Evolutionary conservation across 1,139 yeast genomes (phyloP).

Genomic region (Pneumocystis oryctolagi): DNA sequence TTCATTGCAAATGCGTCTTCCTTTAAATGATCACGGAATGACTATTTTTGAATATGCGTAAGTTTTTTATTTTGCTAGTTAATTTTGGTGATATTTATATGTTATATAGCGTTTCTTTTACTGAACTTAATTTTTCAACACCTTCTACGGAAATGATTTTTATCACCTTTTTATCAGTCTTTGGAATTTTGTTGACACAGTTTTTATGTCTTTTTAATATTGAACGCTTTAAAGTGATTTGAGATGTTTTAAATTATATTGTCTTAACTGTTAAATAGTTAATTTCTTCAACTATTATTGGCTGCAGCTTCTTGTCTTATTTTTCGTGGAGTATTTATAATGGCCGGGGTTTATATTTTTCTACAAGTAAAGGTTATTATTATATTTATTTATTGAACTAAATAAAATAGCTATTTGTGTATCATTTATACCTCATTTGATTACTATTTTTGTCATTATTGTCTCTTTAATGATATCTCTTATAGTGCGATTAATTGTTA

Average conservation of each 20-base stretch:
- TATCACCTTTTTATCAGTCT: neutral
- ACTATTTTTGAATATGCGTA: neutral
- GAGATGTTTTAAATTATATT: neutral
- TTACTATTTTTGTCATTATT: neutral
- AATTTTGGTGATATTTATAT: neutral
- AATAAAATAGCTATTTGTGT: neutral
- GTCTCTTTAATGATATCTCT: neutral
- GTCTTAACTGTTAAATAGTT: neutral
- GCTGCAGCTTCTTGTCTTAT: neutral
- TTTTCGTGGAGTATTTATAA: neutral
- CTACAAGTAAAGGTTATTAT: neutral
- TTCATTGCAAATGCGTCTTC: neutral
- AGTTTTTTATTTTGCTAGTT: neutral
- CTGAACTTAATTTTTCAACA: neutral
- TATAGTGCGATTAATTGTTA: neutral
- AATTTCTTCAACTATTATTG: neutral
- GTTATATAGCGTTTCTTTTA: neutral
- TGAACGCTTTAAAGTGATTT: neutral
- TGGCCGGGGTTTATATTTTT: neutral
- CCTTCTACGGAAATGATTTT: neutral
- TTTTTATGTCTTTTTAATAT: neutral
- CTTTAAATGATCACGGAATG: neutral
- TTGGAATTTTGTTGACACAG: neutral
- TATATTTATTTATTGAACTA: neutral
- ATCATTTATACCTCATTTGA: neutral